These are phyloP conservation scores for Pugionium dolabratum DNA, from an alignment of 345 rosid species.

Conservation along the genomic window DNA sequence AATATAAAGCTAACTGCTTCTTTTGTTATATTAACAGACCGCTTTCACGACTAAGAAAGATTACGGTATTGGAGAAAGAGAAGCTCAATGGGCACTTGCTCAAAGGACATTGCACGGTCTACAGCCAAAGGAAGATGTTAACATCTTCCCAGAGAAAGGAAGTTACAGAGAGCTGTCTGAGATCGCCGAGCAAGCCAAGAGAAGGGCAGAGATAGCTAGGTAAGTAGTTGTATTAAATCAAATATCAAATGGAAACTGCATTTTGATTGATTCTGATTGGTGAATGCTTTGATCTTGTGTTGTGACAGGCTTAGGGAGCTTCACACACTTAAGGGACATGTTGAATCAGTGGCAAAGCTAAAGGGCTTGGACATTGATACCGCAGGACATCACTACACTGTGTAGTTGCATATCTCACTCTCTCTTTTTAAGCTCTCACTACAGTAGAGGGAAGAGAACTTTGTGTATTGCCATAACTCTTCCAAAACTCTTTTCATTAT, in stretches of 20 bases:
- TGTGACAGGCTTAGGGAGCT: conserved; percentile 75
- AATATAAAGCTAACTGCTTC: conserved; percentile 15
- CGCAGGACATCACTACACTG: conserved; percentile 79
- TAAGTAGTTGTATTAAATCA: conserved; percentile 33
- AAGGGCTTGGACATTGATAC: conserved; percentile 85
- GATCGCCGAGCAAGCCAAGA: conserved; percentile 97
- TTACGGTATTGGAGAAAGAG: conserved; percentile 84
- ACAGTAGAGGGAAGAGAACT: conserved; percentile 41
- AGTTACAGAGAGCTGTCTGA: conserved; percentile 84
- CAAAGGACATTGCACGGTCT: conserved; percentile 87
- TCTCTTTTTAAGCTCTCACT: conserved; percentile 21
- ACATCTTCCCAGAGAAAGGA: conserved; percentile 60
- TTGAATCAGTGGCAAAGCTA: conserved; percentile 86
- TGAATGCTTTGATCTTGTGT: conserved; percentile 11
- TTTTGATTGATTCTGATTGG: conserved; percentile 18
- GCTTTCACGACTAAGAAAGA: conserved; percentile 92
- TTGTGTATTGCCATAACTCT: conserved; percentile 46
- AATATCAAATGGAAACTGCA: neutral
- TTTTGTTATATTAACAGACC: conserved; percentile 48
- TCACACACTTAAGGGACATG: conserved; percentile 82
- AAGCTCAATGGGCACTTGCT: conserved; percentile 91
- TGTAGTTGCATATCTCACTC: conserved; percentile 43
- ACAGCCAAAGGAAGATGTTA: conserved; percentile 61
- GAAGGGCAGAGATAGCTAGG: conserved; percentile 97
- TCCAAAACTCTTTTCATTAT: conserved; percentile 33